Evolutionary conservation across 2,329 filamentous ascomycete species (phyloP).

Genomic region (Fusarium oligoseptatum): DNA sequence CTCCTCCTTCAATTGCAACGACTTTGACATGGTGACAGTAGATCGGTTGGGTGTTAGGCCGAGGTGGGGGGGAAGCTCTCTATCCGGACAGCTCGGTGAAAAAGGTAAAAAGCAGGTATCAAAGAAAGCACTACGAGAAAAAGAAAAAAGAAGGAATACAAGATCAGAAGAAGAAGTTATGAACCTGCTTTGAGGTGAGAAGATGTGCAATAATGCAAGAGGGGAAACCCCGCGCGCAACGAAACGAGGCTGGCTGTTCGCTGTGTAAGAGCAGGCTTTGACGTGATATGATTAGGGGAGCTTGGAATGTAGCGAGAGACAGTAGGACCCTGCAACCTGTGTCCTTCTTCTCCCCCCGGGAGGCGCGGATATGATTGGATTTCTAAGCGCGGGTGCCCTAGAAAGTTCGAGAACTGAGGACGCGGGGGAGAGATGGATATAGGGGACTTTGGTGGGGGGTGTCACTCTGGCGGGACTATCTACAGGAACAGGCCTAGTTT

Average conservation of each 20-base stretch:
- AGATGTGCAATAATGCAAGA: constrained; percentile 4
- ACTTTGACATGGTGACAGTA: constrained; percentile 48
- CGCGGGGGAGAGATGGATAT: constrained; percentile 8
- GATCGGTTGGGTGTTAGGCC: not conserved
- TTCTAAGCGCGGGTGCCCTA: constrained; percentile 46
- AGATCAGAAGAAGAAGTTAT: not conserved
- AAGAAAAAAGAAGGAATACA: not conserved
- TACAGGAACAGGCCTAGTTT: not conserved
- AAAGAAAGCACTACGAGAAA: not conserved
- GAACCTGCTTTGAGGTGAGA: not conserved
- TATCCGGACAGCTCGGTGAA: not conserved
- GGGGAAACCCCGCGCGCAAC: constrained; percentile 2
- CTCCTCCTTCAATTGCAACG: constrained; percentile 64
- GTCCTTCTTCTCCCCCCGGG: not conserved
- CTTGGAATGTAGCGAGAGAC: not conserved
- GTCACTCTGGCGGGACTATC: not conserved
- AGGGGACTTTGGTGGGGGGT: constrained; percentile 8
- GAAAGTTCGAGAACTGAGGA: constrained; percentile 46
- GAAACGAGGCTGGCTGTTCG: not conserved
- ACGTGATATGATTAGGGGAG: not conserved
- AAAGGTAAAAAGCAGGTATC: not conserved
- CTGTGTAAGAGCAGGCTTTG: not conserved
- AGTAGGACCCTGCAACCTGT: not conserved
- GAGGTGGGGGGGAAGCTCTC: not conserved
- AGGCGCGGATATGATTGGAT: constrained; percentile 41